These are phyloP conservation scores for Nitzschia inconspicua DNA, from an alignment of 108 stramenopile species.

Conservation along the genomic window DNA sequence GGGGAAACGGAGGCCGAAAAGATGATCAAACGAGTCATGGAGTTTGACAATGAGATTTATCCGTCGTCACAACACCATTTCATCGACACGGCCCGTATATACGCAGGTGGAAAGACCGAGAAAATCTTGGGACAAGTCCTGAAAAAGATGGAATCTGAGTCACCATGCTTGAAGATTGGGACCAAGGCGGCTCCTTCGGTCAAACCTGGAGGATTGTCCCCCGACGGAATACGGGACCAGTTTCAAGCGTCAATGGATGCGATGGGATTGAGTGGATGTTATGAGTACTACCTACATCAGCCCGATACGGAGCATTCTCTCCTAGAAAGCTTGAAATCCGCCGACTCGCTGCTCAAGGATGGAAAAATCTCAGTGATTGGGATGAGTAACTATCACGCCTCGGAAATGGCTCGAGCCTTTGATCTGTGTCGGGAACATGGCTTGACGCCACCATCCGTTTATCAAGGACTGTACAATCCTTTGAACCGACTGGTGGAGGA, in stretches of 20 bases:
- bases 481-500: conserved; percentile 87
- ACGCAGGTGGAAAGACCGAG: conserved; percentile 84
- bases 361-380: conserved; percentile 62
- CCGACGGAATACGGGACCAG: conserved; percentile 58
- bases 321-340: conserved; percentile 51
- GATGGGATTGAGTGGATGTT: conserved; percentile 37
- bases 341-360: conserved; percentile 46
- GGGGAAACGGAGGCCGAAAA: conserved; percentile 47
- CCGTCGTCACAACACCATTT: conserved; percentile 20
- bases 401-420: conserved; percentile 81
- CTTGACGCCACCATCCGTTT: conserved; percentile 76
- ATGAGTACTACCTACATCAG: conserved; percentile 86
- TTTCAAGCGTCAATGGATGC: conserved; percentile 56
- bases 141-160: neutral
- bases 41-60: conserved; percentile 20
- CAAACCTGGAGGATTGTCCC: conserved; percentile 57
- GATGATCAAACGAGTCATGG: conserved; percentile 51
- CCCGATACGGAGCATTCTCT: conserved; percentile 71
- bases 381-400: conserved; percentile 80
- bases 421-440: conserved; percentile 65
- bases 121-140: conserved; percentile 50
- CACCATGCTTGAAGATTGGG: conserved; percentile 41
- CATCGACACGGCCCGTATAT: conserved; percentile 83
- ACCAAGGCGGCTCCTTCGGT: conserved; percentile 81
- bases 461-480: conserved; percentile 96